A percentile compares a stretch with the other conserved stretches of the same genome.
These are phyloP conservation scores for Trypanosoma lewisi DNA, from an alignment of 208 protist genomes.

Conservation along the genomic window DNA sequence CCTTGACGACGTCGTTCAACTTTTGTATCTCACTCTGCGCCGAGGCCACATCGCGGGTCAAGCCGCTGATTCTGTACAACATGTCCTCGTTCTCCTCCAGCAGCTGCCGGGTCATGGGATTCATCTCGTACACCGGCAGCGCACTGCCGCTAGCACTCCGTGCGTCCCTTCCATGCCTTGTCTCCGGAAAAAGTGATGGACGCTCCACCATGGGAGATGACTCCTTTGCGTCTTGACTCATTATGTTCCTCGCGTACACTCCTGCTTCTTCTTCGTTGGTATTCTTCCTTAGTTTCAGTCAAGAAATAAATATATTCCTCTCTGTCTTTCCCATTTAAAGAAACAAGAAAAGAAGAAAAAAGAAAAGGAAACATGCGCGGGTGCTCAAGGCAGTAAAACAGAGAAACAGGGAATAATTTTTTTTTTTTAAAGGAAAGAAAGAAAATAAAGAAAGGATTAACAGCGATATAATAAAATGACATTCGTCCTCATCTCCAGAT, in stretches of 20 bases:
- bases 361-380: slow-evolving; percentile 6
- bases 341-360: slow-evolving; percentile 15
- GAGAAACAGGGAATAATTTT: not conserved
- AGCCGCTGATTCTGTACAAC: slow-evolving; percentile 38
- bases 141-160: slow-evolving; percentile 29
- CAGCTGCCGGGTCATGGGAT: slow-evolving; percentile 33
- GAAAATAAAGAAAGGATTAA: slow-evolving; percentile 11
- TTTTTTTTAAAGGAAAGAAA: not conserved
- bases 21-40: slow-evolving; percentile 22
- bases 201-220: slow-evolving; percentile 6
- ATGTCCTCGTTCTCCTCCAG: slow-evolving; percentile 65
- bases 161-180: not conserved
- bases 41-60: slow-evolving; percentile 37
- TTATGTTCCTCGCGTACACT: not conserved
- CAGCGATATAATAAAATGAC: too few relatives aligned
- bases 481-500: not conserved
- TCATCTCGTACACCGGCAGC: slow-evolving; percentile 32
- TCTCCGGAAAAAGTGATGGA: not conserved
- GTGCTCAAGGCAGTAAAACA: not conserved
- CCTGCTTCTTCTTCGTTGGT: slow-evolving; percentile 18
- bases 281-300: too few relatives aligned
- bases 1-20: slow-evolving; percentile 16
- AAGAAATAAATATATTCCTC: too few relatives aligned
- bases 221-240: slow-evolving; percentile 5
- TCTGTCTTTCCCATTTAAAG: not conserved